Conservation (phyloP, 306 rosid genomes). For the peach (Prunus persica) region DNA sequence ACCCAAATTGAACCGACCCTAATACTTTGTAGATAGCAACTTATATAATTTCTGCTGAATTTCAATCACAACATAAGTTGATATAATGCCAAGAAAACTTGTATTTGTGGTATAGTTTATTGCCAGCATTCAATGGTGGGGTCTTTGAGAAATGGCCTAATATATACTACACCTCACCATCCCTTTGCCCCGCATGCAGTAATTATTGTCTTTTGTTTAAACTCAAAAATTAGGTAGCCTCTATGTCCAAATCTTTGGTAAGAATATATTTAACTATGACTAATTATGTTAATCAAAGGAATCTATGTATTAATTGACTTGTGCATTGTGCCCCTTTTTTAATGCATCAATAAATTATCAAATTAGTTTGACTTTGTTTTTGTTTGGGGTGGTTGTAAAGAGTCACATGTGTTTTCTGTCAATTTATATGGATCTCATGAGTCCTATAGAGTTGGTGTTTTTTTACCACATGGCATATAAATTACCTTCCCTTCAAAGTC, state of each 20-base stretch:
- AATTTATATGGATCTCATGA: not conserved
- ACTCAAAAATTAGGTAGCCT: not conserved
- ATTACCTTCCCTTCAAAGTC: not conserved
- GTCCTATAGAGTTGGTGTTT: not conserved
- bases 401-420: not conserved
- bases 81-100: slow-evolving; percentile 7
- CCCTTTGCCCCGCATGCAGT: not conserved
- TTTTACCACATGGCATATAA: not conserved
- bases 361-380: not conserved
- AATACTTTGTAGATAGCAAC: not conserved
- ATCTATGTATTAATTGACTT: not conserved
- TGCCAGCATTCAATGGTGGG: slow-evolving; percentile 1
- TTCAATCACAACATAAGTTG: not conserved
- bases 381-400: not conserved
- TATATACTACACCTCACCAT: not conserved
- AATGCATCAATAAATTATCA: not conserved
- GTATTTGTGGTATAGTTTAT: not conserved
- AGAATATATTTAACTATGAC: not conserved
- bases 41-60: not conserved
- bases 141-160: not conserved
- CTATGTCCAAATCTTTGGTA: not conserved
- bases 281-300: not conserved
- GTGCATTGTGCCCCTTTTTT: not conserved
- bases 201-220: not conserved
- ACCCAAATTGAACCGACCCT: rapidly evolving